Base-by-base conservation (phyloP, 2,329 filamentous ascomycete genomes). In the Alternaria angustiovoidea region DNA sequence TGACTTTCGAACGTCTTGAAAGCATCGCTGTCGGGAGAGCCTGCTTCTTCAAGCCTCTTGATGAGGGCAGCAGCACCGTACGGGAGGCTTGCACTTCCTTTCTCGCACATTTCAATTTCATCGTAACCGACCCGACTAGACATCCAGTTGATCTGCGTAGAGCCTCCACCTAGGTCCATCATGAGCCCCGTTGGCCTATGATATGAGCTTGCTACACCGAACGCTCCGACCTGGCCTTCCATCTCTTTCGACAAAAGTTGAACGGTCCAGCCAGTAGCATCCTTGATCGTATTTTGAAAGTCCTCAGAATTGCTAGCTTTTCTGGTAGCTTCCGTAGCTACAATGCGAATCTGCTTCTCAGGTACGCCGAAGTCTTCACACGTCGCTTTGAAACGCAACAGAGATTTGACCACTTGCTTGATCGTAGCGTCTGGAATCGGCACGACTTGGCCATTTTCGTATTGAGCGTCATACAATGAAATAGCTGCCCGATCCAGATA, bases 251-350 rank as follows among this genome's bases (percentile, higher is more conserved):
- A 86, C 12, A 97, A 81, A 62, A 97, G 83, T 51, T 87, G 84
- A 1, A 96, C 91, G 1, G 83, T 82, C 79, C 93, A 88, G 1
- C 88, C 91, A 0, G 89, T 89, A 2, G 82, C 81, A 3, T 82
- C 75, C 43, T 84, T 81, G 64, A 97, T 94, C 32, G 85, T 83
- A 0, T 80, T 75, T 2, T 91, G 83, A 79, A 95, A 92, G 1
- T 87, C 85, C 20, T 81, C 82, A 0, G 89, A 88, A 72, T 97
- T 97, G 59, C 86, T 78, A 6, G 94, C 92, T 24, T 88, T 91
- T 44, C 94, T 88, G 75, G 94, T 95, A 4, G 94, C 94, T 78
- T 97, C 94, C 0, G 94, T 97, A 20, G 93, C 94, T 42, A 97
- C 87, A 9, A 97, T 86, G 20, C 87, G 86, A 61, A 94, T 86